These are phyloP conservation scores for Trifolium repens DNA, from an alignment of 306 rosid species.

Conservation along the genomic window DNA sequence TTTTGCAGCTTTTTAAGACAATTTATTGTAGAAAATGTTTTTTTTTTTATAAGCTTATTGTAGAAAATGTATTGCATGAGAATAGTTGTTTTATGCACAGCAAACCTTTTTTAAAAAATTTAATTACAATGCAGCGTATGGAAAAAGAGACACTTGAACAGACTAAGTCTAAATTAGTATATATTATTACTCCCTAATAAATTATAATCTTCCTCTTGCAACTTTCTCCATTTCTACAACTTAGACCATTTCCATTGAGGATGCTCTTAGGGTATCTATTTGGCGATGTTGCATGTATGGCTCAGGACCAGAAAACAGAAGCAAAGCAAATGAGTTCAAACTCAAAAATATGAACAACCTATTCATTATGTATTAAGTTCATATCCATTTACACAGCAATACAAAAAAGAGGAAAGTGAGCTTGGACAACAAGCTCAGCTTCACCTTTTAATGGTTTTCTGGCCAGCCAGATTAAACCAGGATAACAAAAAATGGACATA, in stretches of 20 bases:
- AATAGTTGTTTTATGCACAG: not conserved
- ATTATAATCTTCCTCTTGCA: not conserved
- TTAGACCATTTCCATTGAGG: too few species aligned
- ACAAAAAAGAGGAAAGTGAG: constrained; percentile 54
- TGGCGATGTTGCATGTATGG: not conserved
- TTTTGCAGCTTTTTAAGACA: not conserved
- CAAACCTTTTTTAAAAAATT: not conserved
- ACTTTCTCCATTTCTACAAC: not conserved
- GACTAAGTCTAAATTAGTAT: not conserved
- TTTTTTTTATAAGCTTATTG: not conserved
- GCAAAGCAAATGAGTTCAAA: not conserved
- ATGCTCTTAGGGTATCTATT: not conserved
- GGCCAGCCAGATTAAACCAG: constrained; percentile 41
- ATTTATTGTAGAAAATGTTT: not conserved
- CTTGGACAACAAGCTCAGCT: constrained; percentile 48
- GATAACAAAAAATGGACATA: constrained; percentile 37
- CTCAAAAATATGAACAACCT: constrained; percentile 40
- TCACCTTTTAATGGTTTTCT: constrained; percentile 47
- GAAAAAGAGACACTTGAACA: not conserved
- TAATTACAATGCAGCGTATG: not conserved
- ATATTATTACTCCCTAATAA: too few species aligned
- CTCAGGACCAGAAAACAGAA: not conserved
- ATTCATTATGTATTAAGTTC: constrained; percentile 42
- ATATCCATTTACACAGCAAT: constrained; percentile 58
- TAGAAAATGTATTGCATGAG: not conserved